Conservation (phyloP, 257 asterid genomes). For the Penstemon eatonii region DNA sequence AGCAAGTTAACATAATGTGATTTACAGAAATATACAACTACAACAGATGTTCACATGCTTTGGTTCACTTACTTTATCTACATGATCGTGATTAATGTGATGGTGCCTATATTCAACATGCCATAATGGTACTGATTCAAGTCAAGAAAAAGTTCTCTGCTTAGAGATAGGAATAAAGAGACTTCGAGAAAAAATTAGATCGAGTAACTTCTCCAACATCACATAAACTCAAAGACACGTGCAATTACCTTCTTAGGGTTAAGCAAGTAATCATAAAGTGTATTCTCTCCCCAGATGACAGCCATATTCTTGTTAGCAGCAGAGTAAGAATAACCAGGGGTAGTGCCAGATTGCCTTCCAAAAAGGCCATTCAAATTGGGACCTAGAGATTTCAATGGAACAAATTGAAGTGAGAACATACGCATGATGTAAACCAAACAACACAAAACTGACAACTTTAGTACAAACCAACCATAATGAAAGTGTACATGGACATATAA, state of each 20-base stretch:
- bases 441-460: no score
- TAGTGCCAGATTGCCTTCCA: conserved; percentile 93
- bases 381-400: conserved; percentile 42
- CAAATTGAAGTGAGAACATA: not conserved
- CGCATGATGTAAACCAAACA: no score
- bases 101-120: no score
- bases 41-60: no score
- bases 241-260: conserved; percentile 78
- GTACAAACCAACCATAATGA: not conserved
- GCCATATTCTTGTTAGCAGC: conserved; percentile 93
- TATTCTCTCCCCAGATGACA: conserved; percentile 82
- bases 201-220: not conserved
- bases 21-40: no score
- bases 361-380: conserved; percentile 94
- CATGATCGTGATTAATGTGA: no score
- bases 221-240: not conserved
- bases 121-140: not conserved
- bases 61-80: no score
- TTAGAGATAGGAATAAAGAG: no score
- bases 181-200: not conserved
- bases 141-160: not conserved
- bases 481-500: not conserved
- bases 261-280: conserved; percentile 88
- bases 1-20: no score
- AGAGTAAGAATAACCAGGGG: conserved; percentile 89